Percentiles rank a stretch among this genome's conserved stretches.
These are phyloP conservation scores for Daldinia bambusicola DNA, from an alignment of 495 filamentous ascomycete species.

Conservation along the genomic window DNA sequence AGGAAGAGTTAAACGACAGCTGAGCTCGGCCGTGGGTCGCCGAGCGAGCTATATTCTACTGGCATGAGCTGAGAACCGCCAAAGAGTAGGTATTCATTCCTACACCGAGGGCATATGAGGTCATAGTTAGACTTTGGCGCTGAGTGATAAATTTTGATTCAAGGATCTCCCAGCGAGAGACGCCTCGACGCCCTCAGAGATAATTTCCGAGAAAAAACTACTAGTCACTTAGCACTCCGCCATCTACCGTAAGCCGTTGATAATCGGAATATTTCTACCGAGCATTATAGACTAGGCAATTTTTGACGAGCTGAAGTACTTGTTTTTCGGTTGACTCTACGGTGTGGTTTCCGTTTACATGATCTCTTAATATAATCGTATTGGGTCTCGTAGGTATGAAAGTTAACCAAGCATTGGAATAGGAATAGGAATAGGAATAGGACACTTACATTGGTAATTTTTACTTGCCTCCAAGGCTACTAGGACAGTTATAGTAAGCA, in stretches of 20 bases:
- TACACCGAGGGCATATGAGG: neutral
- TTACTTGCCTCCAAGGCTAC: neutral
- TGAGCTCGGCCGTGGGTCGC: conserved; percentile 16
- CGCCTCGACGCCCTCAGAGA: conserved; percentile 16
- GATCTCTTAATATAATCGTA: neutral
- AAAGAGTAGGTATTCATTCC: neutral
- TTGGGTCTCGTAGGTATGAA: neutral
- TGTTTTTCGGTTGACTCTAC: conserved; percentile 9
- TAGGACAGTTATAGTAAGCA: neutral
- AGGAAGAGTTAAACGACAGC: neutral
- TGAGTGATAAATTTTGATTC: conserved; percentile 12
- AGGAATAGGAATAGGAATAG: too few relatives aligned
- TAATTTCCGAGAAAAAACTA: conserved; percentile 32
- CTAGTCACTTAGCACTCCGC: conserved; percentile 2
- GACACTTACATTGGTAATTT: neutral
- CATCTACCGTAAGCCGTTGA: neutral
- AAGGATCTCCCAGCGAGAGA: conserved; percentile 28
- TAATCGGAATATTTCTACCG: conserved; percentile 4
- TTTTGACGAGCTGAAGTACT: conserved; percentile 10
- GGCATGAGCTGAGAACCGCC: conserved; percentile 4
- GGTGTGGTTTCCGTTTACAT: neutral
- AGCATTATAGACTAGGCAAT: neutral
- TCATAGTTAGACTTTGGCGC: neutral
- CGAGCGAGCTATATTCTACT: conserved; percentile 1
- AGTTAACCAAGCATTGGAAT: too few relatives aligned